phyloP scores from a whole-genome alignment of 768 basidiomycete species.

The Leccinellum albellum region DNA sequence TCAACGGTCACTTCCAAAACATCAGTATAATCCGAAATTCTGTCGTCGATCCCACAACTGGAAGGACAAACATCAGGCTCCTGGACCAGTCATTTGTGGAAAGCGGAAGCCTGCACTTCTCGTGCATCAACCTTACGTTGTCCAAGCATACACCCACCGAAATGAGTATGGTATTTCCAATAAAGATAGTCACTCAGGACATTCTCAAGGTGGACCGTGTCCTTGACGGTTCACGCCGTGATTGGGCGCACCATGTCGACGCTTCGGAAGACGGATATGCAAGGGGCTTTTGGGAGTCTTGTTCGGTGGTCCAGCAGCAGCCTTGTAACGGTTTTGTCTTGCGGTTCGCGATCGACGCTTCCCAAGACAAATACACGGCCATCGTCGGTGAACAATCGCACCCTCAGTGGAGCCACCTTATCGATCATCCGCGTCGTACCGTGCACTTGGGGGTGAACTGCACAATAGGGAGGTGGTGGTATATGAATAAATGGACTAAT shows the following conservation, averaged over 20 bases:
- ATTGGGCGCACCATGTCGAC: not conserved
- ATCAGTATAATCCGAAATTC: conserved; percentile 1
- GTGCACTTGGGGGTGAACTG: not conserved
- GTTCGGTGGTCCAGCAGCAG: not conserved
- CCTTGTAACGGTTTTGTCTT: not conserved
- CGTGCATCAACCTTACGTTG: not conserved
- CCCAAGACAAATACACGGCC: not conserved
- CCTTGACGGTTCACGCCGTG: not conserved
- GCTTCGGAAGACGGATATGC: not conserved
- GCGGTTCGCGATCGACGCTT: not conserved
- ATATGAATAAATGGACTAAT: not conserved
- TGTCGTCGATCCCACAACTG: not conserved
- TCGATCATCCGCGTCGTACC: not conserved
- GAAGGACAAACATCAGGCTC: not conserved
- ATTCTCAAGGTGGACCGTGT: not conserved
- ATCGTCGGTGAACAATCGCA: not conserved
- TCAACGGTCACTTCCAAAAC: not conserved
- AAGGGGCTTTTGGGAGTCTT: not conserved
- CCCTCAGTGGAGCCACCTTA: not conserved
- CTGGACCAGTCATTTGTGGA: not conserved
- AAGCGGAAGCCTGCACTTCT: not conserved
- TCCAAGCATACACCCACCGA: not conserved
- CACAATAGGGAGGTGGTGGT: not conserved
- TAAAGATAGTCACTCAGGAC: not conserved
- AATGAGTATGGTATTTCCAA: not conserved